These are phyloP conservation scores for Mycena latifolia DNA, from an alignment of 768 basidiomycete genomes.

Conservation along the genomic window DNA sequence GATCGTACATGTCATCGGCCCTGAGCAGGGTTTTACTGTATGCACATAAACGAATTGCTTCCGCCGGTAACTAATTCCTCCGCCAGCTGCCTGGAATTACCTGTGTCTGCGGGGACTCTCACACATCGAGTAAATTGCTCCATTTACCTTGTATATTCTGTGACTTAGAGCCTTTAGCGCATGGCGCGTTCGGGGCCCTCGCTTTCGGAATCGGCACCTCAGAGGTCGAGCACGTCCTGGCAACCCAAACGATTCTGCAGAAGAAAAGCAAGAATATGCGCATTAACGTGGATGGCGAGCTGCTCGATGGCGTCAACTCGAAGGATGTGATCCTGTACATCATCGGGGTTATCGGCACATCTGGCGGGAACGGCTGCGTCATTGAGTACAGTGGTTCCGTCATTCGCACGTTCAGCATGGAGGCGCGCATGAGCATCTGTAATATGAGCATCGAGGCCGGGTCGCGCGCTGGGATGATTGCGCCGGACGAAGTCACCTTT, in stretches of 20 bases:
- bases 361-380: constrained; percentile 89
- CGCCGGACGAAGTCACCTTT: constrained; percentile 90
- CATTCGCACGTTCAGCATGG: constrained; percentile 88
- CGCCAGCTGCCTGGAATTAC: constrained; percentile 80
- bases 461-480: constrained; percentile 93
- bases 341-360: constrained; percentile 90
- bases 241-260: constrained; percentile 92
- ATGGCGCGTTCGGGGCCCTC: constrained; percentile 93
- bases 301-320: constrained; percentile 84
- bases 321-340: constrained; percentile 94
- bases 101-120: constrained; percentile 93
- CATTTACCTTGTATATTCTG: neutral
- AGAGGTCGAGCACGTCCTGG: constrained; percentile 94
- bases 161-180: constrained; percentile 60
- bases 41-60: constrained; percentile 32
- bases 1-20: constrained; percentile 91
- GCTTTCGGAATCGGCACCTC: constrained; percentile 96
- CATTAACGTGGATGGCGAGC: constrained; percentile 85
- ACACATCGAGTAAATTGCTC: constrained; percentile 83
- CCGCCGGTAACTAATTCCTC: constrained; percentile 17
- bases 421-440: constrained; percentile 90
- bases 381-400: constrained; percentile 94
- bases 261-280: constrained; percentile 94
- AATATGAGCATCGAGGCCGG: constrained; percentile 98
- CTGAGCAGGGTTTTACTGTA: constrained; percentile 94